These are phyloP conservation scores for Xylariaceae sp. DNA, from an alignment of 2,329 filamentous ascomycete species.

Conservation along the genomic window DNA sequence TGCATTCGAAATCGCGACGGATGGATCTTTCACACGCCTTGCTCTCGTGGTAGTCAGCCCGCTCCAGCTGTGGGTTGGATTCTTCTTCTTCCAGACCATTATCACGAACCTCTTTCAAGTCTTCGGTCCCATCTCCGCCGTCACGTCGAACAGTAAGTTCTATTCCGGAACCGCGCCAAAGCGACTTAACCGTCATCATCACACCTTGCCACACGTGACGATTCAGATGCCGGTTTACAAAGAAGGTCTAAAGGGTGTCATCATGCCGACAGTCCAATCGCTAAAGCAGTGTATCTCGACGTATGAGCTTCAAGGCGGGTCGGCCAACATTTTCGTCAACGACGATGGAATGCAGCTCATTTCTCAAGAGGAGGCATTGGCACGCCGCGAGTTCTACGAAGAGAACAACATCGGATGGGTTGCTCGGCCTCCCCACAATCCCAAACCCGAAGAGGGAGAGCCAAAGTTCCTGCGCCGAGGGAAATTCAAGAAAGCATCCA, in stretches of 20 bases:
- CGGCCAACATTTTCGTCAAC: conserved; percentile 65
- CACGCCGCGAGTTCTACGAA: conserved; percentile 52
- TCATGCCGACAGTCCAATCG: conserved; percentile 52
- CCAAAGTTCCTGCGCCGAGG: conserved; percentile 55
- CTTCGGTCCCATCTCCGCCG: conserved; percentile 45
- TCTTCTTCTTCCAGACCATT: conserved; percentile 49
- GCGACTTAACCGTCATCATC: conserved; percentile 34
- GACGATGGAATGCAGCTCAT: conserved; percentile 66
- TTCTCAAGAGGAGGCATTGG: conserved; percentile 42
- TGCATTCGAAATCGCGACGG: conserved; percentile 50
- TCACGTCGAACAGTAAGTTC: conserved; percentile 43
- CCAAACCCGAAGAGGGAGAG: conserved; percentile 47
- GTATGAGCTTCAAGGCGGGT: conserved; percentile 60
- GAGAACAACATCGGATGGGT: conserved; percentile 57
- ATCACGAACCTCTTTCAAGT: conserved; percentile 48
- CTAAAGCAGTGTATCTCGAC: conserved; percentile 55
- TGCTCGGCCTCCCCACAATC: conserved; percentile 48
- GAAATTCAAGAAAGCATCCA: conserved; percentile 68
- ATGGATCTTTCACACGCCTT: conserved; percentile 50
- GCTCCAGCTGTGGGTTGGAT: conserved; percentile 53
- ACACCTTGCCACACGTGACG: conserved; percentile 45
- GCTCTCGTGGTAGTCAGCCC: conserved; percentile 50
- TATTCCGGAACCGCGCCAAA: conserved; percentile 39
- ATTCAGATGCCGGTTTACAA: conserved; percentile 51
- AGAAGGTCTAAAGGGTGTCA: conserved; percentile 45